Evolutionary conservation across 2,329 filamentous ascomycete species (phyloP).

Genomic region (Mollisia scopiformis): DNA sequence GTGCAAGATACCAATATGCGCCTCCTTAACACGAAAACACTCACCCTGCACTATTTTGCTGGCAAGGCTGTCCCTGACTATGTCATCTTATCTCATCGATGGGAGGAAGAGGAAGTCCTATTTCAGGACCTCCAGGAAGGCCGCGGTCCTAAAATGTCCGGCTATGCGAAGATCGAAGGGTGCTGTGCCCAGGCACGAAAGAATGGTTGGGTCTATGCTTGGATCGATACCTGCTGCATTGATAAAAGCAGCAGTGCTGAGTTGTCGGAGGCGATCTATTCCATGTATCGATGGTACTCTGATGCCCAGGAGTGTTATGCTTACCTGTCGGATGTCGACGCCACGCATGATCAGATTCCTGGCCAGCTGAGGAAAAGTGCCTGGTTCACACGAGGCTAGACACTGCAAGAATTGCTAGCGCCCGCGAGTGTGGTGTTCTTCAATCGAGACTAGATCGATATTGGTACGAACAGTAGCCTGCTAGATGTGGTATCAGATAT

Average conservation of each 20-base stretch:
- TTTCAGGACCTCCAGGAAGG: constrained; percentile 12
- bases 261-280: constrained; percentile 25
- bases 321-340: constrained; percentile 14
- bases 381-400: constrained; percentile 6
- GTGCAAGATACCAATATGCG: not conserved
- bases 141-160: not conserved
- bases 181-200: constrained; percentile 3
- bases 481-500: not conserved
- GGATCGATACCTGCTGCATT: constrained; percentile 26
- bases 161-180: constrained; percentile 10
- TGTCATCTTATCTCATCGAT: constrained; percentile 20
- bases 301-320: constrained; percentile 19
- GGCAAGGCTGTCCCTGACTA: constrained; percentile 21
- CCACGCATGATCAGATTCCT: not conserved
- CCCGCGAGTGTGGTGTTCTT: not conserved
- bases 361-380: not conserved
- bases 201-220: constrained; percentile 14
- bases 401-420: constrained; percentile 5
- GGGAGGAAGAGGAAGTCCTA: constrained; percentile 16
- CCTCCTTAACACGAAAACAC: not conserved
- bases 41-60: not conserved
- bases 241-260: constrained; percentile 24
- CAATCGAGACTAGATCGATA: not conserved
- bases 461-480: not conserved
- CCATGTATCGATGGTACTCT: constrained; percentile 23